Evolutionary conservation across 805 yeast species (phyloP), one percentile per base, ranked within the genome.

Genomic region (Ogataea nakhonphanomensis): DNA sequence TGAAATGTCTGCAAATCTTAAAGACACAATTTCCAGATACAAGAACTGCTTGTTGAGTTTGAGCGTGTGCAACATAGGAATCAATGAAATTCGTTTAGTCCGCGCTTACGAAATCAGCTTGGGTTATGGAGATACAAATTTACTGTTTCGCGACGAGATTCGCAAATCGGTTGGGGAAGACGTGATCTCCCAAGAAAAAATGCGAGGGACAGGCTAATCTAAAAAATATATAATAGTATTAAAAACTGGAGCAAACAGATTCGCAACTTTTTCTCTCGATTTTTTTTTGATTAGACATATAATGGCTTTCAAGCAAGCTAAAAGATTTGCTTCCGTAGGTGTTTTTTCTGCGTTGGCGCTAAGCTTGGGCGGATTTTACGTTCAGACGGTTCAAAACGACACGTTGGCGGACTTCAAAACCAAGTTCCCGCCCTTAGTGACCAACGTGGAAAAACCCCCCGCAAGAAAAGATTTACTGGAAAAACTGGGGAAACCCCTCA

Each of bases 61-160:
- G 45, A 84, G 87, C n/a, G 74, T 74, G 51, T 81, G 89, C 50
- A 95, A 87, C 55, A 75, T 93, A 46, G 95, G 95, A 10, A 82
- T 93, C 40, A 85, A 86, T 27, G 96, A 88, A 49, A 76, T 78
- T 43, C 70, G 98, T 53, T 73, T 93, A 12, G 73, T 79, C 7
- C 72, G 79, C 55, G 93, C 91, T 0, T 93, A 91, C 63, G 98
- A 93, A 55, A 88, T 95, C 12, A 85, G 95, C 65, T 70, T 87
- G 71, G 84, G 81, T 8, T 86, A 79, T 57, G 76, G 79, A 7
- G 70, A 73, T 43, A 75, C 83, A 7, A 91, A 90, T n/a, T 73
- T 73, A 28, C 65, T 89, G 53, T 77, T 85, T 26, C 86, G 81
- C 42, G 78, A 76, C 48, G 91, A 83, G 21, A 76, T 71, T 5